Percentiles rank a stretch among this genome's conserved stretches.
These are phyloP conservation scores for Stagonosporopsis chrysanthemi DNA, from an alignment of 2,329 filamentous ascomycete species.

Conservation along the genomic window DNA sequence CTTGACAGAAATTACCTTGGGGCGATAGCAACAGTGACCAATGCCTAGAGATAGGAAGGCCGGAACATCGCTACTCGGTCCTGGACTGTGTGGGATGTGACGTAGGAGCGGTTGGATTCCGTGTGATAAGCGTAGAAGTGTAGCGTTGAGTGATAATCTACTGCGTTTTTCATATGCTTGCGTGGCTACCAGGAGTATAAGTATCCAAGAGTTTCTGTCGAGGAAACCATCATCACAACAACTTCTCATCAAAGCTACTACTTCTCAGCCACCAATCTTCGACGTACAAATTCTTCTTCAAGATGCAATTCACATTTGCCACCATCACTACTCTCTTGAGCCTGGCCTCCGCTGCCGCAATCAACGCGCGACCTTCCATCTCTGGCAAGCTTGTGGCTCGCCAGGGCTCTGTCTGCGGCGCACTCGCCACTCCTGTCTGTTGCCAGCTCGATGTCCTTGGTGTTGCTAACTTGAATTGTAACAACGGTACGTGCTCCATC, in stretches of 20 bases:
- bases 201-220: background rate
- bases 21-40: slow-evolving; percentile 1
- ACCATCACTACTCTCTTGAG: slow-evolving; percentile 19
- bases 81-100: background rate
- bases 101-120: background rate
- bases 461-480: slow-evolving; percentile 28
- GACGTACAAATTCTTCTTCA: background rate
- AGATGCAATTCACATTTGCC: slow-evolving; percentile 26
- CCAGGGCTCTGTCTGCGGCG: slow-evolving; percentile 24
- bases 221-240: background rate
- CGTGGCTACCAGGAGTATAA: background rate
- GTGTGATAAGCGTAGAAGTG: background rate
- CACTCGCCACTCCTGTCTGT: slow-evolving; percentile 24
- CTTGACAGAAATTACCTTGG: background rate
- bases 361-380: slow-evolving; percentile 9
- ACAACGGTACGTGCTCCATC: slow-evolving; percentile 21
- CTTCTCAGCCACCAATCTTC: background rate
- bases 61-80: background rate
- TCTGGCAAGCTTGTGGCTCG: slow-evolving; percentile 12
- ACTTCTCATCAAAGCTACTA: background rate
- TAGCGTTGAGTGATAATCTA: background rate
- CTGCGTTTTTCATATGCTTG: background rate
- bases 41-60: slow-evolving; percentile 1
- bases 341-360: slow-evolving; percentile 22
- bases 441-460: slow-evolving; percentile 29